These are phyloP conservation scores for Claviceps monticola DNA, from an alignment of 2,329 filamentous ascomycete species.

Conservation along the genomic window DNA sequence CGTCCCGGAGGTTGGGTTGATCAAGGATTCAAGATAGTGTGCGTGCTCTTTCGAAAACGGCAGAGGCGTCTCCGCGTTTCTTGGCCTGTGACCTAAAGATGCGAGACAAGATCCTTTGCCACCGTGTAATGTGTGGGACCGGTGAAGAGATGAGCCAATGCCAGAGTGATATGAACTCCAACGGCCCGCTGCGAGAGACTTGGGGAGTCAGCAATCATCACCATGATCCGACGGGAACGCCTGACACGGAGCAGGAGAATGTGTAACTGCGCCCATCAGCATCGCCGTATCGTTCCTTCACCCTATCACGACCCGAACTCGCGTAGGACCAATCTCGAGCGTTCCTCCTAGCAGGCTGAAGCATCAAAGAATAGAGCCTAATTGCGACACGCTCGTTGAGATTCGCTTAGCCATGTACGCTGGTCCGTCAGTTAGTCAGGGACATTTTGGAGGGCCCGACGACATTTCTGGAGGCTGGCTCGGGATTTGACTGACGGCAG, in stretches of 20 bases:
- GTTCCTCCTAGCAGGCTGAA: background rate
- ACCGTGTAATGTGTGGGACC: slow-evolving; percentile 9
- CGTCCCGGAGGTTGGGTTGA: background rate
- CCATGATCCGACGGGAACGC: background rate
- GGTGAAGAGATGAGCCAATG: slow-evolving; percentile 11
- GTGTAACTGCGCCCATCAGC: background rate
- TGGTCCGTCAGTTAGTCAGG: background rate
- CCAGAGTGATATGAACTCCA: background rate
- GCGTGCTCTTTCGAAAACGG: background rate
- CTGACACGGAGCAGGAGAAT: background rate
- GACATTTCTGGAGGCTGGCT: background rate
- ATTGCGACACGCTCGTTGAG: too few relatives aligned
- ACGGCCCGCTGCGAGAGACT: slow-evolving; percentile 1
- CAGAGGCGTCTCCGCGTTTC: background rate
- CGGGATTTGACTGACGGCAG: background rate
- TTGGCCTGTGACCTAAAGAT: slow-evolving; percentile 6
- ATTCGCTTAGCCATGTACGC: too few relatives aligned
- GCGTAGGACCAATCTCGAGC: background rate
- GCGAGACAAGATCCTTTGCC: slow-evolving; percentile 3
- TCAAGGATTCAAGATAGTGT: background rate
- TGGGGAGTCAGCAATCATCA: background rate
- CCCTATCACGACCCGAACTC: background rate
- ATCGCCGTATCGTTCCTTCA: background rate
- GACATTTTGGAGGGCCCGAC: background rate
- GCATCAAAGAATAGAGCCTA: background rate